These are phyloP conservation scores for Funneliformis caledonium DNA, from an alignment of 371 early-diverging fungal genomes.

Conservation along the genomic window DNA sequence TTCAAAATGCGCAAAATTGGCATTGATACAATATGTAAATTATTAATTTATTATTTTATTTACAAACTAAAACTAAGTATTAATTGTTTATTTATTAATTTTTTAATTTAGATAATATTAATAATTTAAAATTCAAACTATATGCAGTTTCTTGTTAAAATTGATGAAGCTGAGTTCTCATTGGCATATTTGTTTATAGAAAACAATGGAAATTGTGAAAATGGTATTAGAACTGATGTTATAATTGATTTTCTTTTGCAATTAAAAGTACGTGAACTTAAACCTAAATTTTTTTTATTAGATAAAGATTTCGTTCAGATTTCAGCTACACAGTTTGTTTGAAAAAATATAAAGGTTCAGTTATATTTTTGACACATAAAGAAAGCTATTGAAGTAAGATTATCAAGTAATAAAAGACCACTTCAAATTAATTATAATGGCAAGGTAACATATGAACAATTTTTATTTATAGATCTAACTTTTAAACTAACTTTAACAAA, in stretches of 20 bases:
- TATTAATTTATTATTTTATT: background rate
- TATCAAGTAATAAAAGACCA: background rate
- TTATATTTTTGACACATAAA: background rate
- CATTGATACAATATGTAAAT: background rate
- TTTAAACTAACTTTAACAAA: background rate
- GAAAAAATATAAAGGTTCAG: background rate
- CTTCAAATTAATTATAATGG: slow-evolving; percentile 7
- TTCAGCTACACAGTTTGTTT: background rate
- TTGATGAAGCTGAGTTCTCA: background rate
- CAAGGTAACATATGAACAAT: background rate
- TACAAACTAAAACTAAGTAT: background rate
- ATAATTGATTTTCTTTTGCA: background rate
- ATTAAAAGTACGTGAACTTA: background rate
- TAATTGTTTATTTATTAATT: background rate
- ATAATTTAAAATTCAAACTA: slow-evolving; percentile 7
- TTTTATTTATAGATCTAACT: background rate
- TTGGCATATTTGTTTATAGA: slow-evolving; percentile 2
- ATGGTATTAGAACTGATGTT: background rate
- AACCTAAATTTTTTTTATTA: background rate
- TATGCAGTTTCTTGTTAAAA: too few species aligned
- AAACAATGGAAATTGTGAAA: background rate
- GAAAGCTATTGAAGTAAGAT: background rate
- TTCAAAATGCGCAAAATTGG: background rate
- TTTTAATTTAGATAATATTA: slow-evolving; percentile 3
- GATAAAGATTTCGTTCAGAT: background rate